These are phyloP conservation scores for Trichoderma polysporum DNA, from an alignment of 2,329 filamentous ascomycete species.

Conservation along the genomic window DNA sequence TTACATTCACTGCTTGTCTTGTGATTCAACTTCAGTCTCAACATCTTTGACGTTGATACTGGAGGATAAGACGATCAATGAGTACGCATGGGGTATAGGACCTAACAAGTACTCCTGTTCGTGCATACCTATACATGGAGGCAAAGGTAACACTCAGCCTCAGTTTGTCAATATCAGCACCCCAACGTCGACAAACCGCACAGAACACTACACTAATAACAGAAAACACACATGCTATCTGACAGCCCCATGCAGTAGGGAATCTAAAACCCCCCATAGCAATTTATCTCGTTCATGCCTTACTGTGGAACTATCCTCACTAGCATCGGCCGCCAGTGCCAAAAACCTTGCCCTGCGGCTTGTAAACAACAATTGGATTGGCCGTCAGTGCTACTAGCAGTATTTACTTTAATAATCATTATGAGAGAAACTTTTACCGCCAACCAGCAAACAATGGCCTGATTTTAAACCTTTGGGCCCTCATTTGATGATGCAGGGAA, in stretches of 20 bases:
- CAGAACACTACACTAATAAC: not conserved
- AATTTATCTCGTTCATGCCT: not conserved
- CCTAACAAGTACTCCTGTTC: too few relatives aligned
- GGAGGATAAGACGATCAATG: too few relatives aligned
- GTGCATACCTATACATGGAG: too few relatives aligned
- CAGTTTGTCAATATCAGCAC: not conserved
- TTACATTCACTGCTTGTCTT: too few relatives aligned
- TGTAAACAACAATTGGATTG: not conserved
- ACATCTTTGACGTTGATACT: too few relatives aligned
- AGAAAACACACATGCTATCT: not conserved
- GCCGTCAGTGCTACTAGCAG: too few relatives aligned
- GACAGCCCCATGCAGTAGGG: not conserved
- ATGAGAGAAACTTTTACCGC: not conserved
- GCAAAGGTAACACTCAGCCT: too few relatives aligned
- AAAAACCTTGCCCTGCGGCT: too few relatives aligned
- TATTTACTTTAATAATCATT: not conserved
- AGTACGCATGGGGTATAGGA: too few relatives aligned
- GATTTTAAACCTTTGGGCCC: not conserved
- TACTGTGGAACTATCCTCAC: not conserved
- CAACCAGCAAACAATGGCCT: not conserved
- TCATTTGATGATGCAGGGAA: not conserved
- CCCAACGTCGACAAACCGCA: not conserved
- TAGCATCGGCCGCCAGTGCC: not conserved
- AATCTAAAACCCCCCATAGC: not conserved
- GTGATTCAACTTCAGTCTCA: too few relatives aligned